Evolutionary conservation across 129 eudicot genomes (phyloP).

Genomic region (Gnaphalium uliginosum): DNA sequence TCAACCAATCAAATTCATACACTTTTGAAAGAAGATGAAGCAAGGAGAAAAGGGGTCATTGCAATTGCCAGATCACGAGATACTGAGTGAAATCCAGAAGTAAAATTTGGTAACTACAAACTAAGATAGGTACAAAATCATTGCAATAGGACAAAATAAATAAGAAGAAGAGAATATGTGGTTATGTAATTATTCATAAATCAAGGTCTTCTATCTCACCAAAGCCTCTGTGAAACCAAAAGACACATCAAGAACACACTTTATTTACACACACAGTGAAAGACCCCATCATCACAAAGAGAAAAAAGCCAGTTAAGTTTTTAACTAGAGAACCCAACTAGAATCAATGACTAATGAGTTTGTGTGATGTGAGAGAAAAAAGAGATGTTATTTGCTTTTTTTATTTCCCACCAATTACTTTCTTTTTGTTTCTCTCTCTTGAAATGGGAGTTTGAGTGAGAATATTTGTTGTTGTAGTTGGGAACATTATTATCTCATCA

Average conservation of each 20-base stretch:
- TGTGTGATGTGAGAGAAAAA: constrained; percentile 31
- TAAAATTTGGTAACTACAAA: constrained; percentile 36
- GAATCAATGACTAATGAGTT: constrained; percentile 54
- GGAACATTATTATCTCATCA: constrained; percentile 41
- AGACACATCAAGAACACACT: constrained; percentile 42
- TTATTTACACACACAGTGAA: constrained; percentile 18
- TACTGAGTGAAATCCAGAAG: constrained; percentile 29
- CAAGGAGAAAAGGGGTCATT: constrained; percentile 13
- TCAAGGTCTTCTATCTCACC: constrained; percentile 29
- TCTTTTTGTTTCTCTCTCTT: constrained; percentile 28
- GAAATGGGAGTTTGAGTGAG: constrained; percentile 21
- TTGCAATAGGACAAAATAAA: constrained; percentile 33
- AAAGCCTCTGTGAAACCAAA: constrained; percentile 30
- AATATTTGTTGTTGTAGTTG: constrained; percentile 28
- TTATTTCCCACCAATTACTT: constrained; percentile 13
- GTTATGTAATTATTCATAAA: constrained; percentile 29
- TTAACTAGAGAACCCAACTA: constrained; percentile 53
- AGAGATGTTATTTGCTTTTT: constrained; percentile 26
- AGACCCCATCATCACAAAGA: constrained; percentile 18
- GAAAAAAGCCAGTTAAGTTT: constrained; percentile 45
- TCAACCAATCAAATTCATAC: constrained; percentile 30
- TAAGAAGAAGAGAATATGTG: constrained; percentile 22
- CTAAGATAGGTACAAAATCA: constrained; percentile 17
- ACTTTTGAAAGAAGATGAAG: constrained; percentile 19
- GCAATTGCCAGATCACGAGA: constrained; percentile 37